Conservation (phyloP, 345 rosid species). For the Hibiscus syriacus region DNA sequence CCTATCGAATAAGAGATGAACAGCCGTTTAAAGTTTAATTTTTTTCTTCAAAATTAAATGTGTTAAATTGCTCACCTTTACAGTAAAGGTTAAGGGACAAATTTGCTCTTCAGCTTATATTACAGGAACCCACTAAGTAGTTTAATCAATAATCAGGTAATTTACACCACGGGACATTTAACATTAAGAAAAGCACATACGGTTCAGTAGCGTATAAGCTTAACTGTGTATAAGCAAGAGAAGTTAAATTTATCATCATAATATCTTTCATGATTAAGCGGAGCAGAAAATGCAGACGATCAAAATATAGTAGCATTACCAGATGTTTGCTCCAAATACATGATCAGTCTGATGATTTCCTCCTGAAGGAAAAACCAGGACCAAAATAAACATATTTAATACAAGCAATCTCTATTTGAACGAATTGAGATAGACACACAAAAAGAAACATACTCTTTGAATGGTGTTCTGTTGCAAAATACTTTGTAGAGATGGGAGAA, state of each 20-base stretch:
- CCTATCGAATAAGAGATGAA: not conserved
- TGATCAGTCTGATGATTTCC: conserved; percentile 79
- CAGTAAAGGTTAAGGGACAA: too few relatives aligned
- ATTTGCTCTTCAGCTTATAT: too few relatives aligned
- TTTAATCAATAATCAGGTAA: not conserved
- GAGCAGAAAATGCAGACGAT: not conserved
- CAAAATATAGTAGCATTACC: conserved; percentile 40
- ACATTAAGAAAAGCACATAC: not conserved
- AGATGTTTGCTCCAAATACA: conserved; percentile 63
- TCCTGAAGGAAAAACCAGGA: conserved; percentile 52
- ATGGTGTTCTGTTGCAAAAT: conserved; percentile 75
- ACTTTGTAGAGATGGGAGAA: conserved; percentile 69
- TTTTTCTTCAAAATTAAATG: too few relatives aligned
- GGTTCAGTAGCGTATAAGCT: conserved; percentile 18
- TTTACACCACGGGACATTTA: not conserved
- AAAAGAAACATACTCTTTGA: conserved; percentile 56
- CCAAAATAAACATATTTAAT: not conserved
- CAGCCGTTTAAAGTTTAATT: too few relatives aligned
- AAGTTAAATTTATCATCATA: conserved; percentile 10
- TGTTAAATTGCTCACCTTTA: too few relatives aligned
- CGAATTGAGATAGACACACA: not conserved
- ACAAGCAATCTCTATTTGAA: not conserved
- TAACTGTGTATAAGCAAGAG: conserved; percentile 47
- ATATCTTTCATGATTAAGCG: not conserved
- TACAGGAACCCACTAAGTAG: too few relatives aligned